Base-by-base conservation (phyloP, 192 early-diverging fungal genomes). In the Martensiomyces pterosporus region DNA sequence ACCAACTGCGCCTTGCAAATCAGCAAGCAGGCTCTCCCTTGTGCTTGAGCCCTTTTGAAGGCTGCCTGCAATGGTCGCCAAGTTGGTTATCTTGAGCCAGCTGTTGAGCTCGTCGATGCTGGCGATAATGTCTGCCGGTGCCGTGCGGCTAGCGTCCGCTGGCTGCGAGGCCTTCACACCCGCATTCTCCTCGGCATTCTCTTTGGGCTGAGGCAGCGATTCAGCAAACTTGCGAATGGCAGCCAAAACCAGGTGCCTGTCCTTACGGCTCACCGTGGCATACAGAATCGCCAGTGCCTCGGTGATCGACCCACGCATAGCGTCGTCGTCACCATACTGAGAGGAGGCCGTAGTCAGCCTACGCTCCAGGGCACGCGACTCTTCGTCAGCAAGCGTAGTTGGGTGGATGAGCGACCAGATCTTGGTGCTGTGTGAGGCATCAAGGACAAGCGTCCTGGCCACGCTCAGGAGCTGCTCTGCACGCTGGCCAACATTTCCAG, bases 231-330 rank as follows among this genome's bases (percentile, higher is more conserved):
- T 17, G 1, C 21, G 39, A 1, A 73, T 49, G 0, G 63, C 69
- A 3, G 36, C 47, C 16, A 60, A 52, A 3, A 73, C 52, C 17
- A 58, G 58, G n/a, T 52, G 53, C 10, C 50, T 55, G 53, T 58
- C 47, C 27, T 47, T 65, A 44, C 57, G 65, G 21, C 51, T 22
- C 1, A 43, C 52, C 0, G 66, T 62, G 16, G 72, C 66, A 21
- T 67, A 64, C 10, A 75, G 64, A 60, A 68, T 63, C 1, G 65
- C 72, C 52, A 68, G 47, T 3, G 65, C 72, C 52, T 75, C 72
- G 4, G 56, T 48, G 0, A 52, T 54, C 1, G 60, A 39, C 9
- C n/a, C n/a, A n/a, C n/a, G n/a, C n/a, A n/a, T n/a, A n/a, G n/a
- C n/a, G n/a, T n/a, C n/a, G n/a, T n/a, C n/a, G n/a, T n/a, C n/a